Evolutionary conservation across 2,329 filamentous ascomycete genomes (phyloP).

Genomic region (Huntiella bhutanensis): DNA sequence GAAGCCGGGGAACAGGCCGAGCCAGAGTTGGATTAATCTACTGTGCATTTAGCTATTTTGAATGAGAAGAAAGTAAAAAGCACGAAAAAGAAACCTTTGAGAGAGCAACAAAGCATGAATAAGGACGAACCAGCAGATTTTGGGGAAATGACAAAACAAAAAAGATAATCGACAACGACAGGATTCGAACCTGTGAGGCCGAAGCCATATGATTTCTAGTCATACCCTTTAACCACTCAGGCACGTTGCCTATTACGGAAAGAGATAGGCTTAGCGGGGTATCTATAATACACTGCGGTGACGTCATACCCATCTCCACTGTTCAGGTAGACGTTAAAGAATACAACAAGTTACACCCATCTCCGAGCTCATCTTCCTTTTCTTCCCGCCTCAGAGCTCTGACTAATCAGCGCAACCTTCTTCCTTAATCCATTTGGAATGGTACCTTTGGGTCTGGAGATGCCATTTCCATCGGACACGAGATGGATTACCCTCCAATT

Average conservation of each 20-base stretch:
- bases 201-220: constrained; percentile 12
- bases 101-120: too few species aligned
- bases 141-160: neutral
- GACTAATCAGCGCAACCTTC: too few species aligned
- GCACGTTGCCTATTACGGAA: constrained; percentile 5
- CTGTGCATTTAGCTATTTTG: neutral
- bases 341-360: too few species aligned
- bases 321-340: too few species aligned
- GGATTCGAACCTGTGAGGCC: constrained; percentile 11
- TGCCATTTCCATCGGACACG: too few species aligned
- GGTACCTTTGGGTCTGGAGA: too few species aligned
- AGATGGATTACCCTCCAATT: too few species aligned
- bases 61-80: neutral
- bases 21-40: neutral
- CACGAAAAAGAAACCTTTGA: neutral
- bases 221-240: constrained; percentile 11
- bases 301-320: too few species aligned
- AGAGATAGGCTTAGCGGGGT: neutral
- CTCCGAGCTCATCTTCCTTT: too few species aligned
- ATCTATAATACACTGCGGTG: neutral
- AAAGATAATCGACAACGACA: constrained; percentile 7
- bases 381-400: too few species aligned
- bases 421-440: too few species aligned
- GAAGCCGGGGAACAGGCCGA: neutral
- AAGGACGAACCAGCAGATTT: too few species aligned